phyloP scores from a whole-genome alignment of 2,329 filamentous ascomycete species.

The Pseudocercospora fijiensis region DNA sequence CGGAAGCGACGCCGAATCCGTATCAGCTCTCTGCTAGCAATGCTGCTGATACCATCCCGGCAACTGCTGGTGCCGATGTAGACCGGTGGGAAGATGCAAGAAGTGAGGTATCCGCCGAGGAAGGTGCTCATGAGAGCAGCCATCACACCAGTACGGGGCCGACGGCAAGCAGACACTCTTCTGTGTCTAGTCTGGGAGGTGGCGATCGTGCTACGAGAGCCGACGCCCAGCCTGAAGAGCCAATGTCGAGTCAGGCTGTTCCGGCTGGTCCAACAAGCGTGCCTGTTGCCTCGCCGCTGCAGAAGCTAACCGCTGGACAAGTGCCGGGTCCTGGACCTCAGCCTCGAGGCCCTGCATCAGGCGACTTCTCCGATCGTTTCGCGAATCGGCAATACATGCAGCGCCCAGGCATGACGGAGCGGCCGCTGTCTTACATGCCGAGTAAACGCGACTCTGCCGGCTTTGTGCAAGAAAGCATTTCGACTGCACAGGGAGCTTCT shows the following conservation, averaged over 20 bases:
- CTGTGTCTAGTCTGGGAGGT: conserved; percentile 31
- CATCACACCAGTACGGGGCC: conserved; percentile 13
- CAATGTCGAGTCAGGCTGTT: conserved; percentile 23
- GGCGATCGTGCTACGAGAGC: not conserved
- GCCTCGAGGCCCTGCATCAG: not conserved
- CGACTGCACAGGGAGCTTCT: conserved; percentile 7
- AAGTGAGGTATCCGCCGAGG: conserved; percentile 30
- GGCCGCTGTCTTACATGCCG: conserved; percentile 35
- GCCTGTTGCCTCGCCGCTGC: conserved; percentile 1
- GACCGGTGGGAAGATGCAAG: conserved; percentile 21
- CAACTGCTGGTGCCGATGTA: not conserved
- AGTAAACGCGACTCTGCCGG: conserved; percentile 27
- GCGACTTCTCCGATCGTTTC: conserved; percentile 21
- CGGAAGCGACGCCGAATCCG: conserved; percentile 14
- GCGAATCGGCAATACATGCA: conserved; percentile 24
- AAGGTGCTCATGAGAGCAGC: conserved; percentile 16
- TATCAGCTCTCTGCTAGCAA: conserved; percentile 8
- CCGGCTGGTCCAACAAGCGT: conserved; percentile 16
- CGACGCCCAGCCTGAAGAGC: conserved; percentile 2
- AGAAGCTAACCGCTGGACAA: conserved; percentile 1
- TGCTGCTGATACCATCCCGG: not conserved
- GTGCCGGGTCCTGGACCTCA: not conserved
- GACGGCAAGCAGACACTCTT: conserved; percentile 24
- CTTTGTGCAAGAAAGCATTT: conserved; percentile 22
- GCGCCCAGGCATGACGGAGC: conserved; percentile 19